phyloP scores from a whole-genome alignment of 495 filamentous ascomycete genomes.

The Cairneyella variabilis region DNA sequence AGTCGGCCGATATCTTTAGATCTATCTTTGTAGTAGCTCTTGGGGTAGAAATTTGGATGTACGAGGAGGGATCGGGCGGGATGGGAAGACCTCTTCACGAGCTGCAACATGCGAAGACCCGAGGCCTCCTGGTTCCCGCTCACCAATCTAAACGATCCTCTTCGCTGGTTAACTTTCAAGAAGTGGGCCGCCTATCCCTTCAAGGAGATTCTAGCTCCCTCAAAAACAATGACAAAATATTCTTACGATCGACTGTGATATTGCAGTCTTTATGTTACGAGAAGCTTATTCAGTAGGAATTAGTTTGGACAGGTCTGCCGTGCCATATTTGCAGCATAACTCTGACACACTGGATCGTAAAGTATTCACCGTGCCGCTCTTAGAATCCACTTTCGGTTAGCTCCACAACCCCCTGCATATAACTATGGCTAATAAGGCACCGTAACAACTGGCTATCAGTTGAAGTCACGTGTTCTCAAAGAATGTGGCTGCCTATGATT shows the following conservation, averaged over 20 bases:
- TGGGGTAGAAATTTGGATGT: slow-evolving; percentile 9
- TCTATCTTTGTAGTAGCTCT: slow-evolving; percentile 3
- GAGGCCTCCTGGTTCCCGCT: slow-evolving; percentile 29
- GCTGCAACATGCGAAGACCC: slow-evolving; percentile 9
- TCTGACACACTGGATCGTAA: background rate
- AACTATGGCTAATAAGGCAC: background rate
- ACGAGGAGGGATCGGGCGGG: background rate
- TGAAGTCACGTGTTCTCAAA: no score
- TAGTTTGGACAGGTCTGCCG: no score
- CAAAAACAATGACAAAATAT: background rate
- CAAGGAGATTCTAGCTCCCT: background rate
- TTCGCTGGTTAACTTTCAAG: slow-evolving; percentile 30
- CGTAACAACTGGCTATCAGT: no score
- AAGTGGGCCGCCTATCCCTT: slow-evolving; percentile 22
- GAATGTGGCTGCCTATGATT: no score
- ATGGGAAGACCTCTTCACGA: background rate
- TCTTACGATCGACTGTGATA: background rate
- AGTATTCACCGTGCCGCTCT: background rate
- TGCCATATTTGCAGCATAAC: background rate
- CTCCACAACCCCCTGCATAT: background rate
- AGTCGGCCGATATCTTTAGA: background rate
- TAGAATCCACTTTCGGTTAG: background rate
- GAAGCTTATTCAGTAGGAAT: no score
- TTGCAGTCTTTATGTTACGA: no score
- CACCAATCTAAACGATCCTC: slow-evolving; percentile 34